Base-by-base conservation (phyloP, 129 eudicot genomes). In the Erigeron canadensis region DNA sequence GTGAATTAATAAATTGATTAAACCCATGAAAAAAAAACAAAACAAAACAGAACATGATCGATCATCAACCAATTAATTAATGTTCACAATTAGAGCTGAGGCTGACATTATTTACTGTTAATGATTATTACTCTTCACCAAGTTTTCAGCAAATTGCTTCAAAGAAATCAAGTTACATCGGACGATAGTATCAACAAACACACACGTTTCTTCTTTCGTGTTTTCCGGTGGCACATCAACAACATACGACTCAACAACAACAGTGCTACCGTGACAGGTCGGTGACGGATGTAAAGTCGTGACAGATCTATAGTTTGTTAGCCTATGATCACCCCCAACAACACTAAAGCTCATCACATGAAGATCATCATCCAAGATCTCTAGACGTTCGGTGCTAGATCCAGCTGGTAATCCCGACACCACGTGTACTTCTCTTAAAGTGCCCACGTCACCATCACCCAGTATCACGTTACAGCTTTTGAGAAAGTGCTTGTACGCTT, bases 191-290 rank as follows among this genome's bases (percentile, higher is more conserved):
- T 86, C 96, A 1, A 80, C 97, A 60, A 91, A 91, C 41, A 80
- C 87, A 63, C 90, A 84, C 44, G 97, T 91, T 13, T 91, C 97
- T 12, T 91, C 97, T 65, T 84, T 84, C 0, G 96, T 88, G 67
- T 91, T 91, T 60, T 88, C 97, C 44, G 64, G 67, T 63, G 97
- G 97, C 0, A 87, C 85, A 77, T 91, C 97, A 18, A 91, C 97
- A 6, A 88, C 96, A 65, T 91, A 91, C 13, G 96, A 88, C 59
- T 91, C 98, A 46, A 91, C 94, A 5, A 91, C 96, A 48, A 91
- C 89, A 23, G 96, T 88, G 4, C 71, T 81, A 0, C 76, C 80
- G 6, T 43, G 70, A 7, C 74, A 72, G 54, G 8, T 66, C 57
- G 61, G 67, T 15, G 84, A 56, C 17, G 71, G 59, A 56, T 91